Conservation (phyloP, 169 alveolate species). For the Eimeria necatrix region DNA sequence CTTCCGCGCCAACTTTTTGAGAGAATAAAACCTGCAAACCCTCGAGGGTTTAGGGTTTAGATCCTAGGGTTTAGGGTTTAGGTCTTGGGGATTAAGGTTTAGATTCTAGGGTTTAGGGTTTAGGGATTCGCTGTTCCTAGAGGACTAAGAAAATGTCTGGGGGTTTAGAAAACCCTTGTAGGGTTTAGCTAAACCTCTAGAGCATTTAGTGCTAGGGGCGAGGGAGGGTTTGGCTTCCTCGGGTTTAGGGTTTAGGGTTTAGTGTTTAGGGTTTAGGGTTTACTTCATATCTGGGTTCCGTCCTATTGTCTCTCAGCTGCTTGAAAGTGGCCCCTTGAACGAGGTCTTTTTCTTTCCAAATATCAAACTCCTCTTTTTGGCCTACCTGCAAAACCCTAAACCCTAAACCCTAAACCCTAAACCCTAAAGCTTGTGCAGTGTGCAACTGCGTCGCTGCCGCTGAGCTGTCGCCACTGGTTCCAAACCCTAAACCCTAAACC, state of each 20-base stretch:
- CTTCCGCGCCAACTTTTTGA: slow-evolving; percentile 53
- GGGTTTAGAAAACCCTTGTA: not conserved
- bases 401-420: slow-evolving; percentile 44
- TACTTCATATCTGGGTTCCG: slow-evolving; percentile 50
- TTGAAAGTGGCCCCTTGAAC: slow-evolving; percentile 19
- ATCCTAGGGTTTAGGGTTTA: not conserved
- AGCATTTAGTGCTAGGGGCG: not conserved
- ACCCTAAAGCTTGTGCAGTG: not conserved
- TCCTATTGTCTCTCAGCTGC: slow-evolving; percentile 16
- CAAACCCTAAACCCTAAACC: not conserved
- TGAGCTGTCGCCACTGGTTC: not conserved
- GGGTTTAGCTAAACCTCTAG: not conserved
- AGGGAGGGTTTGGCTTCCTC: not conserved
- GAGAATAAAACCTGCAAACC: slow-evolving; percentile 18
- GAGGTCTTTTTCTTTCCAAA: slow-evolving; percentile 24
- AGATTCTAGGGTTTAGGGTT: not conserved
- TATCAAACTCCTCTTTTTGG: not conserved
- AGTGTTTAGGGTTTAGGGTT: slow-evolving; percentile 27
- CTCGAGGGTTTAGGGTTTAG: slow-evolving; percentile 32
- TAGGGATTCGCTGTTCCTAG: not conserved
- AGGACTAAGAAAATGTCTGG: not conserved
- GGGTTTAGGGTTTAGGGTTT: not conserved
- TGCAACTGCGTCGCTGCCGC: no score
- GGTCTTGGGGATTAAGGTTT: not conserved
- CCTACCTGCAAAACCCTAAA: slow-evolving; percentile 26